Percentiles rank a stretch among this genome's conserved stretches.
Conservation (phyloP, 2,329 filamentous ascomycete species). For the Cyphellophora europaea region DNA sequence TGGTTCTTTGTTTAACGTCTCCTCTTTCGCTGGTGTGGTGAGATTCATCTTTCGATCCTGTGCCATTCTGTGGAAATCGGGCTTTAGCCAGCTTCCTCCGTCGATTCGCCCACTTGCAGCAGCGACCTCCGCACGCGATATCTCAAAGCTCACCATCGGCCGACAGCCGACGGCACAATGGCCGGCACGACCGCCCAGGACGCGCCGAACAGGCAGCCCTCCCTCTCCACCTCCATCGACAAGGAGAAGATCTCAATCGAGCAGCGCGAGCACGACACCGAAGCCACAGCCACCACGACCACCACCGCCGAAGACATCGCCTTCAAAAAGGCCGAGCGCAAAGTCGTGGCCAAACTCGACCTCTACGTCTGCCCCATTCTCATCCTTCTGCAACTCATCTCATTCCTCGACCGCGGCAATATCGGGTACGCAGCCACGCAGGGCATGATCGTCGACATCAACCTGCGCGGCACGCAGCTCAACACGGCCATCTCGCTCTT, state of each 20-base stretch:
- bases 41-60: no score
- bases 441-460: conserved; percentile 37
- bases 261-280: neutral
- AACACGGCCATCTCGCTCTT: conserved; percentile 40
- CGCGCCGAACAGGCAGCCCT: no score
- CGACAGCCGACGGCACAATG: no score
- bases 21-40: no score
- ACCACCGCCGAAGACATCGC: neutral
- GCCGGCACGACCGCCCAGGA: no score
- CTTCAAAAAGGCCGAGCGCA: neutral
- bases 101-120: no score
- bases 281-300: neutral
- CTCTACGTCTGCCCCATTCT: conserved; percentile 1
- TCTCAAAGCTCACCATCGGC: no score
- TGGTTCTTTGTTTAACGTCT: no score
- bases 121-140: no score
- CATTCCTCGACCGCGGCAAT: conserved; percentile 70
- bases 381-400: neutral
- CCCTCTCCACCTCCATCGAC: neutral
- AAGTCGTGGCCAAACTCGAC: neutral
- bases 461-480: conserved; percentile 30
- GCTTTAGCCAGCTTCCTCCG: no score
- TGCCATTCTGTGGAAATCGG: no score
- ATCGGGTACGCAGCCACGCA: conserved; percentile 52
- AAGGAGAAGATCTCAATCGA: neutral